Percentiles rank a stretch among this genome's conserved stretches.
Conservation (phyloP, 1,284 basidiomycete species). For the Stereum hirsutum region DNA sequence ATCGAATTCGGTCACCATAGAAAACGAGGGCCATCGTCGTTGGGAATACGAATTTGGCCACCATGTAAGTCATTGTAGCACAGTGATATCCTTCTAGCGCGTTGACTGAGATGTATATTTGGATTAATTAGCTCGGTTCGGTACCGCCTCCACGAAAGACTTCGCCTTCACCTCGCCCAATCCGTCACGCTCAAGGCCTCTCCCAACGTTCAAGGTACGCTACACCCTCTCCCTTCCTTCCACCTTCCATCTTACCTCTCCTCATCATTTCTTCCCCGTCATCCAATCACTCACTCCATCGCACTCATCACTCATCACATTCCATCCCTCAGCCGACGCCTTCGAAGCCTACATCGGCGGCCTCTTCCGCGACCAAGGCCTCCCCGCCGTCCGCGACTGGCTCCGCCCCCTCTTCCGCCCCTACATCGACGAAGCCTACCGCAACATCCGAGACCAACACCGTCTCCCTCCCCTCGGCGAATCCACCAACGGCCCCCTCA, state of each 20-base stretch:
- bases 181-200: constrained; percentile 59
- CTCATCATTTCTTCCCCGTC: not conserved
- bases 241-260: not conserved
- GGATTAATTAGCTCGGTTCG: constrained; percentile 38
- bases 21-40: constrained; percentile 69
- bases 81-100: not conserved
- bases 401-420: constrained; percentile 50
- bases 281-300: too few species aligned
- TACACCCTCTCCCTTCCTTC: not conserved
- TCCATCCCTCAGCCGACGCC: constrained; percentile 45
- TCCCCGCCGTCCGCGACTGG: constrained; percentile 46
- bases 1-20: too few species aligned
- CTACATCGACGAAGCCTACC: constrained; percentile 52
- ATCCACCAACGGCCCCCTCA: too few species aligned
- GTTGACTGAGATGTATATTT: not conserved
- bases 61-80: constrained; percentile 40
- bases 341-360: constrained; percentile 77
- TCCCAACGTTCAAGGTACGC: constrained; percentile 56
- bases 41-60: constrained; percentile 61
- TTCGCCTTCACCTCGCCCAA: constrained; percentile 61
- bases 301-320: not conserved
- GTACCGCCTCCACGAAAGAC: constrained; percentile 49
- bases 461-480: constrained; percentile 32
- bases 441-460: constrained; percentile 50
- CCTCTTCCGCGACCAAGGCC: constrained; percentile 57